These are phyloP conservation scores for Rhododendron simsii DNA, from an alignment of 148 eudicot genomes.

Conservation along the genomic window DNA sequence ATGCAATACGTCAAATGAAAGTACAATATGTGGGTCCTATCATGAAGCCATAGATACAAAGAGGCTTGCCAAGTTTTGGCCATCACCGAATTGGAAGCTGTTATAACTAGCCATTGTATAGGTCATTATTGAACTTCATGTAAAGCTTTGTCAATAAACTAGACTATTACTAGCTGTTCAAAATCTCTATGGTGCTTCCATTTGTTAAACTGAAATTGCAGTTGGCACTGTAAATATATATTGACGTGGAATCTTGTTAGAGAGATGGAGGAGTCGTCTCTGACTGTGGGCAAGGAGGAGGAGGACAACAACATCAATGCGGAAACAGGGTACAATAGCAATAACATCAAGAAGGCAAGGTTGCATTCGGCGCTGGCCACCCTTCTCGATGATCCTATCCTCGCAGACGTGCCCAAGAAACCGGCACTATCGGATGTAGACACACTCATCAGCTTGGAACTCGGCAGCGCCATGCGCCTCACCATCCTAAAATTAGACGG, in stretches of 20 bases:
- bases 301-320: not conserved
- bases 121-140: not conserved
- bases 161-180: not conserved
- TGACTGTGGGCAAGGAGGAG: not conserved
- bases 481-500: slow-evolving; percentile 72
- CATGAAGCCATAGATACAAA: not conserved
- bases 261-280: slow-evolving; percentile 17
- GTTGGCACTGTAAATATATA: not conserved
- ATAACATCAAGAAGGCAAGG: slow-evolving; percentile 59
- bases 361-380: slow-evolving; percentile 59
- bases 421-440: slow-evolving; percentile 80
- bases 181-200: not conserved
- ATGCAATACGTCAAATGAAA: not conserved
- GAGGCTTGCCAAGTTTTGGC: not conserved
- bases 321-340: slow-evolving; percentile 44
- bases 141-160: not conserved
- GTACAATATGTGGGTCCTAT: not conserved
- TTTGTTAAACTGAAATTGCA: not conserved
- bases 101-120: not conserved
- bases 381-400: slow-evolving; percentile 69
- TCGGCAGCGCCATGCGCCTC: slow-evolving; percentile 95
- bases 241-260: not conserved
- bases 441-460: slow-evolving; percentile 78
- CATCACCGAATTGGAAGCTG: not conserved
- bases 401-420: slow-evolving; percentile 70